phyloP scores from a whole-genome alignment of 441 rosid genomes.

The Jatropha multifida region DNA sequence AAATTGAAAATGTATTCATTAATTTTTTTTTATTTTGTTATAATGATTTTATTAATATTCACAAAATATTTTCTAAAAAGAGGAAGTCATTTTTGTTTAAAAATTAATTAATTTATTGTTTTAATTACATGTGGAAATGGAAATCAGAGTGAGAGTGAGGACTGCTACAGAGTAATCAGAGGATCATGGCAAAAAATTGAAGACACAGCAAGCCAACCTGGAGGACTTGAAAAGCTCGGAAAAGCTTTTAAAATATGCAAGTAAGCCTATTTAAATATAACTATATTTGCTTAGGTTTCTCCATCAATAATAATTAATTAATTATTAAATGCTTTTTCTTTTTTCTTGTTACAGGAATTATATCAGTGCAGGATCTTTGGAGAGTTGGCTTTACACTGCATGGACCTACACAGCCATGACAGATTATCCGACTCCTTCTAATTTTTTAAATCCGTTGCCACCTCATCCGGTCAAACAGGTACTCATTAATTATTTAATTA shows the following conservation, averaged over 20 bases:
- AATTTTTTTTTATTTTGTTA: no score
- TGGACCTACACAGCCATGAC: constrained; percentile 60
- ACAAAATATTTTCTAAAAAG: no score
- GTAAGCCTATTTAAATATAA: constrained; percentile 22
- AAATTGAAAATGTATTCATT: no score
- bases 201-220: constrained; percentile 21
- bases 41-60: no score
- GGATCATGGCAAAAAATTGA: constrained; percentile 49
- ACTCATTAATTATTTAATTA: no score
- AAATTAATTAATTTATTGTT: neutral
- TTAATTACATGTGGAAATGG: neutral
- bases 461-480: constrained; percentile 62
- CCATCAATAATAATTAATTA: neutral
- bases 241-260: constrained; percentile 54
- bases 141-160: constrained; percentile 50
- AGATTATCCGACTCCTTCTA: constrained; percentile 63
- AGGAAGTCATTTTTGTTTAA: no score
- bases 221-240: constrained; percentile 40
- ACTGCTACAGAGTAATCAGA: constrained; percentile 57
- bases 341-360: constrained; percentile 32
- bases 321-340: constrained; percentile 2
- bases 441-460: constrained; percentile 52
- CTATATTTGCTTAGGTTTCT: no score
- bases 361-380: constrained; percentile 20
- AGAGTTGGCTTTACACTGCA: constrained; percentile 44